Evolutionary conservation across 331 rosid species (phyloP), one percentile per base, ranked within the genome.

Genomic region (Malus hybrid): DNA sequence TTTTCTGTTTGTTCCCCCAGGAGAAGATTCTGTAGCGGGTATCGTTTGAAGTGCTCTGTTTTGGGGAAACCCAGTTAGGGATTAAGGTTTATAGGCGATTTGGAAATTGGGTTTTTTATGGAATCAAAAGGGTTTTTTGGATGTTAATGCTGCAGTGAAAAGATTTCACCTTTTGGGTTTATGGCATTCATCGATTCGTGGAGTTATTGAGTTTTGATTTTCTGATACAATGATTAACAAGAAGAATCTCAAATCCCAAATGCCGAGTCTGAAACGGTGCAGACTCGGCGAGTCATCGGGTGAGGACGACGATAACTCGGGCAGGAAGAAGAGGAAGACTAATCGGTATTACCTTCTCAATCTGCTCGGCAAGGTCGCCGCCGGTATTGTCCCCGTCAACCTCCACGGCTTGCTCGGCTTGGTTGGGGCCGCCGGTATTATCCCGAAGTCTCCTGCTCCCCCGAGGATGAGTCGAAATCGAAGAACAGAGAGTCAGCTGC

Each of bases 181-280:
- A 32, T 82, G 75, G 79, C 76, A 75, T 83, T 84, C 70, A 74
- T 80, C 88, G 81, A 55, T 71, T 77, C 55, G 83, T 61, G 81
- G 63, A 77, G 74, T 70, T 75, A 32, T 44, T 63, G 44, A 57
- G 32, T 66, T 65, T 39, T 57, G 14, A 16, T 57, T 53, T 24
- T 57, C 5, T 71, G 58, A 4, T 10, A 75, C 10, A 69, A 95
- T 95, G 99, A 95, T 95, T 78, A 92, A 92, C 87, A 95, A 95
- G 86, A 88, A 95, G 79, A 89, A 89, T 80, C 74, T 92, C 84
- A 95, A 95, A 90, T 84, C 96, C 83, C 93, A 89, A 95, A 95
- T 95, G 98, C 99, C 98, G 94, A 86, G 89, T 84, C 79, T 92
- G 89, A 95, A 92, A 87, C 88, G 99, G 81, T 75, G 91, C 83